phyloP scores from a whole-genome alignment of 2,329 filamentous ascomycete species.

The Sphaerulina musiva region DNA sequence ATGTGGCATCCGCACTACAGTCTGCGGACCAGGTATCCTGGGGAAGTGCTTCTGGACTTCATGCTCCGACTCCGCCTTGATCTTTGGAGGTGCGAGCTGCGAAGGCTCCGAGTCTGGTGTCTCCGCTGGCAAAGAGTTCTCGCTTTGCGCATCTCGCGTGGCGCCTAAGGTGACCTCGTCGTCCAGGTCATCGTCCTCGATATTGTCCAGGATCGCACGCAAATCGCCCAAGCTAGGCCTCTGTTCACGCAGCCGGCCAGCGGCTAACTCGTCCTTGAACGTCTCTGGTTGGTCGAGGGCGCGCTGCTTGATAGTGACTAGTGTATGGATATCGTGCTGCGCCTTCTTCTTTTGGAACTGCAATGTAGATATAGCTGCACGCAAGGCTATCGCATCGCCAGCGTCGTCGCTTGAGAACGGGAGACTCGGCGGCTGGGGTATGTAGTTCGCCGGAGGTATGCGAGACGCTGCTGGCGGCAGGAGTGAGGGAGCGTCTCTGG shows the following conservation, averaged over 20 bases:
- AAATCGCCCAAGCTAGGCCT: slow-evolving; percentile 28
- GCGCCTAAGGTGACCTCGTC: slow-evolving; percentile 29
- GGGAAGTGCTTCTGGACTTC: slow-evolving; percentile 44
- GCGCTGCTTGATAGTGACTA: slow-evolving; percentile 63
- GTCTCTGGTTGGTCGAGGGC: slow-evolving; percentile 64
- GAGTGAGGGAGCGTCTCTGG: slow-evolving; percentile 2
- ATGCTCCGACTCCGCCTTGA: neutral
- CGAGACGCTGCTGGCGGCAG: slow-evolving; percentile 4
- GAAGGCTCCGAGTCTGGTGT: slow-evolving; percentile 22
- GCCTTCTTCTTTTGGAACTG: slow-evolving; percentile 80
- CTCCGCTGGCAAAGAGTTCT: slow-evolving; percentile 24
- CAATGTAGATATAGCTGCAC: slow-evolving; percentile 76
- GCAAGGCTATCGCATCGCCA: slow-evolving; percentile 79
- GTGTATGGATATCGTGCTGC: slow-evolving; percentile 62
- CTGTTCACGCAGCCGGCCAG: slow-evolving; percentile 46
- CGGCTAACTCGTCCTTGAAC: slow-evolving; percentile 62
- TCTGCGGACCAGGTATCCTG: slow-evolving; percentile 68
- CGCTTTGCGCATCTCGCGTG: slow-evolving; percentile 30
- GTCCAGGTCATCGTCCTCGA: slow-evolving; percentile 26
- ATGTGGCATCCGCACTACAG: slow-evolving; percentile 75
- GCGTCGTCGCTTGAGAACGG: slow-evolving; percentile 53
- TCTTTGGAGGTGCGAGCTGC: neutral
- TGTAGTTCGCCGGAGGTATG: slow-evolving; percentile 32
- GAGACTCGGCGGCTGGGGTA: slow-evolving; percentile 38
- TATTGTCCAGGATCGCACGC: slow-evolving; percentile 35